Evolutionary conservation across 164 flowering plant genomes (phyloP), one percentile per base, ranked within the genome.

Genomic region (Vitis amurensis): DNA sequence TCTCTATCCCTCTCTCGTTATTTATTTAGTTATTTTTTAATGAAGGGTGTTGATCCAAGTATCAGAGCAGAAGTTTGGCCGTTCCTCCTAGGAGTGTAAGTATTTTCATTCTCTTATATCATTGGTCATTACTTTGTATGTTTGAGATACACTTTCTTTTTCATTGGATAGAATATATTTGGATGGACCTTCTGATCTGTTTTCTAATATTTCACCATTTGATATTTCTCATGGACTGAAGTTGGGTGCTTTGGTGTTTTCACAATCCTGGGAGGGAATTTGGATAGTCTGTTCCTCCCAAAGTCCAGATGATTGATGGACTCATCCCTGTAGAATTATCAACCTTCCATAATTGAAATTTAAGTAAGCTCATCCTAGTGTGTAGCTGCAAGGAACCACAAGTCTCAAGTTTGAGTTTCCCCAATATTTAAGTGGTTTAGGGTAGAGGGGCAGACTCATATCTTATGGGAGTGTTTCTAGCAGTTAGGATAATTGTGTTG

Each of bases 1-100:
- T 37, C 44, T 37, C 44, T 37, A 3, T 37, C 44, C 7, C 44
- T 37, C 44, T 37, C 44, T 37, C 7, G 0, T 44, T 50, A 50
- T 10, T 63, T 23, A 67, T 57, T 61, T n/a, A 8, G 49, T 47
- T 0, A 48, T 47, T 63, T 50, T 71, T 50, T 64, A 13, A 56
- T 86, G 81, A 71, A 95, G 99, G 99, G 98, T 58, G 84, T 95
- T 65, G 93, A 95, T 83, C 91, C 90, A 61, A 86, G 88, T 66
- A 90, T 95, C 50, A 85, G 98, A 78, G 81, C 84, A 23, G 99
- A 95, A 72, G 99, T 93, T 71, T 95, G 99, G 98, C 99, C 97
- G 12, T 95, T 92, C 75, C 97, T 95, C 53, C 97, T 92, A 70
- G 99, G 99, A 82, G 85, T 95, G 99, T 95, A 90, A 92, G 99